Percentiles rank a stretch among this genome's conserved stretches.
Conservation (phyloP, 129 eudicot genomes). For the Artemisia tridentata region DNA sequence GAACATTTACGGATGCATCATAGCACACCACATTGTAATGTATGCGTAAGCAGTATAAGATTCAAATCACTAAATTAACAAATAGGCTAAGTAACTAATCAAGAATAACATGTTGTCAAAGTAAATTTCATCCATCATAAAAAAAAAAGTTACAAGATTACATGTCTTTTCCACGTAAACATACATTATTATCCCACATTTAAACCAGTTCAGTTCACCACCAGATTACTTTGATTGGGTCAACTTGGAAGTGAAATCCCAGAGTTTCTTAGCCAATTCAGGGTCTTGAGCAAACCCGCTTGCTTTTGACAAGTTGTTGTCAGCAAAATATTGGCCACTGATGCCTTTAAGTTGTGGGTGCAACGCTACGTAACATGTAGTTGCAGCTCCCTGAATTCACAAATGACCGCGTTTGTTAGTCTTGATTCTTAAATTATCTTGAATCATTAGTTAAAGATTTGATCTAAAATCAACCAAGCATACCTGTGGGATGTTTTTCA, state of each 20-base stretch:
- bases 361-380: slow-evolving; percentile 78
- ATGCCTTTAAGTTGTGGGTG: slow-evolving; percentile 72
- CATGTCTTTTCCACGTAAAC: too few relatives aligned
- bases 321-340: slow-evolving; percentile 76
- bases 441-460: background rate
- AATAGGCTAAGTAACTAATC: background rate
- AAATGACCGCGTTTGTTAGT: background rate
- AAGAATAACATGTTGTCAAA: background rate
- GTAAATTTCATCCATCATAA: background rate
- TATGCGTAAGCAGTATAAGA: background rate
- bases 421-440: background rate
- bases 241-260: slow-evolving; percentile 74
- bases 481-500: slow-evolving; percentile 69
- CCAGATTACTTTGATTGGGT: slow-evolving; percentile 31
- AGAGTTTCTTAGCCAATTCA: slow-evolving; percentile 66
- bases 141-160: background rate
- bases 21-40: too few relatives aligned
- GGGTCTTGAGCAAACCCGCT: slow-evolving; percentile 45
- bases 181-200: too few relatives aligned
- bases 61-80: background rate
- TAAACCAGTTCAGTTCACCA: background rate
- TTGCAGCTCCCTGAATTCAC: slow-evolving; percentile 71
- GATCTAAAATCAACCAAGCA: background rate
- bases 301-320: slow-evolving; percentile 51
- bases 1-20: too few relatives aligned